Conservation (phyloP, 495 filamentous ascomycete genomes). For the Gamarada debralockiae region DNA sequence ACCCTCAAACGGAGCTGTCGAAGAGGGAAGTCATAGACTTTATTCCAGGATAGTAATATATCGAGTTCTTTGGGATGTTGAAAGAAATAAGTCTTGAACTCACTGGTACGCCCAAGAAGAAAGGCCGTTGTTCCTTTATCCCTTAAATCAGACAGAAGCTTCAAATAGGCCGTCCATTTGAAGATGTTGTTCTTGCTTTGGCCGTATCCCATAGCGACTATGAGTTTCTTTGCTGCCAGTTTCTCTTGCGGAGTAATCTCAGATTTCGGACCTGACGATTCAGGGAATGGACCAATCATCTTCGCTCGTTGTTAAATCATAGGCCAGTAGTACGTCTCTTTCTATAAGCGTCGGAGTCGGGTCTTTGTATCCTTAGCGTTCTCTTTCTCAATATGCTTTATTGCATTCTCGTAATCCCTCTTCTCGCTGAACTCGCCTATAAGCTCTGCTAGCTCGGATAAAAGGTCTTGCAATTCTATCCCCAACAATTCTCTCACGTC, state of each 20-base stretch:
- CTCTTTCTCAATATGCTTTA: constrained; percentile 19
- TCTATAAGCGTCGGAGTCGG: constrained; percentile 9
- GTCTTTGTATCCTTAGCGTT: constrained; percentile 16
- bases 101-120: neutral
- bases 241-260: too few relatives aligned
- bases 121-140: too few relatives aligned
- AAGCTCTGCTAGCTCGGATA: constrained; percentile 12
- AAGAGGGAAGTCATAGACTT: constrained; percentile 14
- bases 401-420: constrained; percentile 15
- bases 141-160: too few relatives aligned
- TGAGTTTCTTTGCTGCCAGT: too few relatives aligned
- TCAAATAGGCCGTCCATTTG: too few relatives aligned
- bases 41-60: constrained; percentile 15
- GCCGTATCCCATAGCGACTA: too few relatives aligned
- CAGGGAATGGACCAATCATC: constrained; percentile 9
- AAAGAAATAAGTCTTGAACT: constrained; percentile 18
- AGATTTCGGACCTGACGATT: neutral
- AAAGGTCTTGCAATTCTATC: constrained; percentile 12
- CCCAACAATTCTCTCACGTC: constrained; percentile 8
- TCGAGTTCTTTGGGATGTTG: constrained; percentile 7
- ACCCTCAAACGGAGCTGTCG: constrained; percentile 10
- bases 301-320: constrained; percentile 18
- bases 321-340: constrained; percentile 19
- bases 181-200: too few relatives aligned
- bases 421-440: constrained; percentile 17